Evolutionary conservation across 148 eudicot genomes (phyloP), one percentile per base, ranked within the genome.

Genomic region (Heliamphora exappendiculata): DNA sequence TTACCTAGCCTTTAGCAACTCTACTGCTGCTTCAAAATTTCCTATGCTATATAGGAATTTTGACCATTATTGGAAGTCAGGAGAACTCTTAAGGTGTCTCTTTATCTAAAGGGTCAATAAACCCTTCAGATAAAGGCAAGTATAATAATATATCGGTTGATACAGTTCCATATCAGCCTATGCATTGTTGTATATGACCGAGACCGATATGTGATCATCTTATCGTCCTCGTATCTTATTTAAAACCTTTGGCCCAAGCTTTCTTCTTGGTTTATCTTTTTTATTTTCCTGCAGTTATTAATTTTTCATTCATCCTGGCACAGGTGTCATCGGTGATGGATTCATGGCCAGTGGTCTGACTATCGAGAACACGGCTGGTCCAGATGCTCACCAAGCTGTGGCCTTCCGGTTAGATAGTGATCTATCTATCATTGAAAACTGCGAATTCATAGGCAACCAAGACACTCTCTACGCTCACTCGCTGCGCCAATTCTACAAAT

Each of bases 351-450:
- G 84, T 36, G 93, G 86, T 22, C 75, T 94, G 74, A 94, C 98
- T 14, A 80, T 94, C 82, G 71, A 89, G 81, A 94, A 94, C 86
- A 88, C 93, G 1, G 97, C 98, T 0, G 98, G 98, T 20, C 91
- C 94, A 0, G 83, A 81, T 24, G 87, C 90, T 12, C 94, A 90
- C 72, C 98, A 93, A 60, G 97, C 98, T 6, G 97, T 93, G 10
- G 97, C 98, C 67, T 93, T 94, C 81, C 84, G 91, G 8, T 91
- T 93, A 1, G 95, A 90, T 79, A 94, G 98, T 31, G 98, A 94
- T 59, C 87, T 85, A 63, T 90, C 97, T 47, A 65, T 85, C 0
- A 58, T 93, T 0, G 89, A 93, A 68, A 86, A 93, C 79, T 91
- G 94, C 16, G 94, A 93, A 82, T 93, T 93, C 82, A 78, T 93